Base-by-base conservation (phyloP, 1,284 basidiomycete species). In the Crucibulum cyathiforme region DNA sequence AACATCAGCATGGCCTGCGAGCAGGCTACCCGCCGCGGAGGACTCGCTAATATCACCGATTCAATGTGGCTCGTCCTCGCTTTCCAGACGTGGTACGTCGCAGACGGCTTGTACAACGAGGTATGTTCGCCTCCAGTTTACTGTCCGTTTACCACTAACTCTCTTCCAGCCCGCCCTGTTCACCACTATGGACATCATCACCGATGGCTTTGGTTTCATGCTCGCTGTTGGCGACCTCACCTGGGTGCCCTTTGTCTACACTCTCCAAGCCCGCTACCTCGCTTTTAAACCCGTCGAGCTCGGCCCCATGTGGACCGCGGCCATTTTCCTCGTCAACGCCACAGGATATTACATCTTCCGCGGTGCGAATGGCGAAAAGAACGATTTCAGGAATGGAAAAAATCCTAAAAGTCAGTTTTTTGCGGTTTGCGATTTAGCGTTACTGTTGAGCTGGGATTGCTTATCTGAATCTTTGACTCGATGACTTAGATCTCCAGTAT, bases 141-240 rank as follows among this genome's bases (percentile, higher is more conserved):
- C 36, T 31, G 7, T 3, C 31, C 3, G 19, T 38, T 45, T 34
- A 19, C 8, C 49, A 19, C 57, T 65, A 57, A 64, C 15, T 8
- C 36, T 49, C 46, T 47, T 7, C 19, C 5, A 92, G 90, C 86
- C 90, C 4, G 90, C 93, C 9, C 89, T 99, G 70, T 85, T 99
- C 63, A 96, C 94, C 8, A 96, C 94, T 17, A 98, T 99, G 95
- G 97, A 99, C 74, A 98, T 99, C 72, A 97, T 92, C 8, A 95
- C 94, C 35, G 98, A 99, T 69, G 97, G 97, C 5, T 98, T 99
- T 68, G 98, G 98, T 7, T 98, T 97, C 85, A 99, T 99, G 98
- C 90, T 99, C 36, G 81, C 94, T 3, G 89, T 98, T 53, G 98
- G 97, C 50, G 96, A 99, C 75, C 86, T 98, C 31, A 81, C 90